Conservation (phyloP, 139 green algal genomes). For the Asterochloris erici region DNA sequence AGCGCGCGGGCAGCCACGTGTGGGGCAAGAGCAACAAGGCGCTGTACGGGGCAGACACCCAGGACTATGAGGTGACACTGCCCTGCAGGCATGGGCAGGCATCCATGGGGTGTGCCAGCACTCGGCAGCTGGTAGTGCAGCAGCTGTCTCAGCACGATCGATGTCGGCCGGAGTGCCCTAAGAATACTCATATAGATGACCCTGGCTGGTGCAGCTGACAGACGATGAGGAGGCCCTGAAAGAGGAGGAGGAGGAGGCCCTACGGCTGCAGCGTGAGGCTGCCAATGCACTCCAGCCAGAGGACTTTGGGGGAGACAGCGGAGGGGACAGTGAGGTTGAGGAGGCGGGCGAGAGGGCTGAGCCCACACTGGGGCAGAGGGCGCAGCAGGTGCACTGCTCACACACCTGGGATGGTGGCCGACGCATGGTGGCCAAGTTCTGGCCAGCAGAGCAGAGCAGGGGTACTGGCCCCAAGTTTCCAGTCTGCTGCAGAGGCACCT, state of each 20-base stretch:
- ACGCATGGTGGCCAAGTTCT: too few relatives aligned
- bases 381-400: too few relatives aligned
- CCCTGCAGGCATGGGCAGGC: too few relatives aligned
- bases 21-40: constrained; percentile 69
- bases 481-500: not conserved
- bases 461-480: too few relatives aligned
- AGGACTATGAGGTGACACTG: constrained; percentile 33
- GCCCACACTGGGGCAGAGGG: constrained; percentile 16
- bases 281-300: constrained; percentile 46
- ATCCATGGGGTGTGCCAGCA: too few relatives aligned
- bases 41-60: constrained; percentile 70
- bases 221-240: constrained; percentile 70
- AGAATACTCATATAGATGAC: too few relatives aligned
- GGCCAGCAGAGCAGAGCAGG: too few relatives aligned
- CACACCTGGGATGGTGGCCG: too few relatives aligned
- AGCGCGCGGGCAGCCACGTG: constrained; percentile 9
- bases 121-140: not conserved
- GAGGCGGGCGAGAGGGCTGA: constrained; percentile 27
- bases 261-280: constrained; percentile 62
- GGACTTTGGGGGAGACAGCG: constrained; percentile 54
- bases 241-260: constrained; percentile 72
- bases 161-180: too few relatives aligned
- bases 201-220: constrained; percentile 18
- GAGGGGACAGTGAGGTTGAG: constrained; percentile 39
- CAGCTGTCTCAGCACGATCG: too few relatives aligned